A percentile compares a stretch with the other conserved stretches of the same genome.
These are phyloP conservation scores for Corymbia citriodora DNA, from an alignment of 441 rosid genomes.

Conservation along the genomic window DNA sequence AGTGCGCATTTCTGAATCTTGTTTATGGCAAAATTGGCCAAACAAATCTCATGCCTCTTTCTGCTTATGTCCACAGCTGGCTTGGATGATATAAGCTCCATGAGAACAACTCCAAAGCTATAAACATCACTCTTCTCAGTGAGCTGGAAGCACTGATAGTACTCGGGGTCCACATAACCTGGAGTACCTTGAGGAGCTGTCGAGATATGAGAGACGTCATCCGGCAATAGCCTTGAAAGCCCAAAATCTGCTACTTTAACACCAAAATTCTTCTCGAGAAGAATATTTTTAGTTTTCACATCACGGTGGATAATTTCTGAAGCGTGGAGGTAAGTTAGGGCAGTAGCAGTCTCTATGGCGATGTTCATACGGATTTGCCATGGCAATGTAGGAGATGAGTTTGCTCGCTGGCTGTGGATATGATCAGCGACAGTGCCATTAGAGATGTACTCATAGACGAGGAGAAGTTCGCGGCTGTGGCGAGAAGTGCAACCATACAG, in stretches of 20 bases:
- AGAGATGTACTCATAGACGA: slow-evolving; percentile 63
- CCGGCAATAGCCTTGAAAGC: slow-evolving; percentile 52
- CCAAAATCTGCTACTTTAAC: slow-evolving; percentile 89
- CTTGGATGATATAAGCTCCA: not conserved
- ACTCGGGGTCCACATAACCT: slow-evolving; percentile 79
- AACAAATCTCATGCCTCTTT: not conserved
- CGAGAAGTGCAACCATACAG: slow-evolving; percentile 78
- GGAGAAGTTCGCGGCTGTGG: slow-evolving; percentile 57
- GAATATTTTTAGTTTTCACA: slow-evolving; percentile 73
- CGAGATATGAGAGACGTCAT: slow-evolving; percentile 60
- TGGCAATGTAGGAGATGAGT: slow-evolving; percentile 19
- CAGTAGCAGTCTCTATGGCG: slow-evolving; percentile 71
- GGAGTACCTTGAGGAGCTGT: slow-evolving; percentile 86
- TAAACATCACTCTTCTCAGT: slow-evolving; percentile 74
- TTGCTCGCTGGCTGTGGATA: slow-evolving; percentile 41
- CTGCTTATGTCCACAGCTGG: not conserved
- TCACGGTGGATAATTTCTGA: slow-evolving; percentile 67
- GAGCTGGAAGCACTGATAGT: slow-evolving; percentile 58
- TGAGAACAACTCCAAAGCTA: slow-evolving; percentile 75
- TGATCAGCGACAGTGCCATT: slow-evolving; percentile 82
- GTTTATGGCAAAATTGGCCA: slow-evolving; percentile 35
- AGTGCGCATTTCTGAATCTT: slow-evolving; percentile 39
- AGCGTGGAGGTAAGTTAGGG: slow-evolving; percentile 69
- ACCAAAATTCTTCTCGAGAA: slow-evolving; percentile 48
- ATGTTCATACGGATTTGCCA: slow-evolving; percentile 63